Evolutionary conservation across 768 basidiomycete species (phyloP).

Genomic region (Harrya chromipes): DNA sequence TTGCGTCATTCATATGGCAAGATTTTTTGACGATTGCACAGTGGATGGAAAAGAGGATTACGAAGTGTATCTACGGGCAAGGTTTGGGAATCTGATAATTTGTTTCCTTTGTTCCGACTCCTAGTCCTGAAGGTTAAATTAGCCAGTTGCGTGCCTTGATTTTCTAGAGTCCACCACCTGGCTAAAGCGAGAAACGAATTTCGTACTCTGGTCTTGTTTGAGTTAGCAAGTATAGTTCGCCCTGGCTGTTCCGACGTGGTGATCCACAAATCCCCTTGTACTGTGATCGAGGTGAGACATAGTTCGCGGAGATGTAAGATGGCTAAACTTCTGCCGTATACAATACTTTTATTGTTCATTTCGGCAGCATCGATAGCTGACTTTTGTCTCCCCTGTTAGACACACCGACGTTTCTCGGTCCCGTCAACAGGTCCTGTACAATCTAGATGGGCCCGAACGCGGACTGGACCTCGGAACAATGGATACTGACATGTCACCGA

Average conservation of each 20-base stretch:
- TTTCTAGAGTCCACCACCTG: background rate
- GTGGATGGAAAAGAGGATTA: conserved; percentile 69
- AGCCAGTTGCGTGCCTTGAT: conserved; percentile 1
- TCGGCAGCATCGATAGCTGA: conserved; percentile 3
- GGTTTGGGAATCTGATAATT: conserved; percentile 56
- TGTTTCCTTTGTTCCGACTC: background rate
- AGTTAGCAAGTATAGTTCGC: background rate
- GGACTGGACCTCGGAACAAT: conserved; percentile 20
- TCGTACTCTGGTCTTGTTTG: conserved; percentile 7
- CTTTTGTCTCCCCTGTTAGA: conserved; percentile 24
- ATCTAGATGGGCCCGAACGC: conserved; percentile 2
- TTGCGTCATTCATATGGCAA: conserved; percentile 65
- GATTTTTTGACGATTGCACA: conserved; percentile 74
- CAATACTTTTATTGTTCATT: conserved; percentile 24
- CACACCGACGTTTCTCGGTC: conserved; percentile 7
- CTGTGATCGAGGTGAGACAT: conserved; percentile 33
- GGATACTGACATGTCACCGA: conserved; percentile 7
- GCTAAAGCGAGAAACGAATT: background rate
- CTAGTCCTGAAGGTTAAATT: background rate
- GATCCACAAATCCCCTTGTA: conserved; percentile 13
- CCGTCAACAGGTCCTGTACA: conserved; percentile 3
- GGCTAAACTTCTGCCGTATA: conserved; percentile 3
- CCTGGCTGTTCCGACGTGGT: conserved; percentile 15
- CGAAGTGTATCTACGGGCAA: conserved; percentile 63
- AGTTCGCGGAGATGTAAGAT: conserved; percentile 12